Base-by-base conservation (phyloP, 2,329 filamentous ascomycete genomes). In the Cytospora leucostoma region DNA sequence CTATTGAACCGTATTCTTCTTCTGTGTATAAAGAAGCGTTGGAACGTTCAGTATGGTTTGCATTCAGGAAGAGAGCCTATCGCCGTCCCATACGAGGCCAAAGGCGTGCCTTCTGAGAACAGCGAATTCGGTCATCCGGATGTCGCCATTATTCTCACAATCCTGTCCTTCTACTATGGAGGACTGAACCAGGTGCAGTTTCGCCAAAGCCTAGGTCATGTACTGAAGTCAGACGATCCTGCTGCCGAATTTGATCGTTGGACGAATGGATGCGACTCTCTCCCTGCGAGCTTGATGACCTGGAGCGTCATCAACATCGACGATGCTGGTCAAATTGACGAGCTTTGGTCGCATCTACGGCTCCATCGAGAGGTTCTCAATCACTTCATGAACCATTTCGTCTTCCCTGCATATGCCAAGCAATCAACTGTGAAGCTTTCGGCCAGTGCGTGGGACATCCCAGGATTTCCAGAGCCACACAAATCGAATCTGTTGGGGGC, bases 81-180 rank as follows among this genome's bases (percentile, higher is more conserved):
- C 6, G 88, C 88, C 0, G 89, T 92, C 0, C 89, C 89, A 0
- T 92, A 82, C 56, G 79, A 84, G 12, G 86, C 86, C 0, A 91
- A 92, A 62, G 89, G 88, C 2, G 77, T 81, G 0, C 88, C 89
- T 0, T 82, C 81, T 0, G 81, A 84, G 0, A 80, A 84, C 7
- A 84, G 87, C 0, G 88, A 92, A 67, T 92, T 83, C 70, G 85
- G 86, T 0, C 88, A 92, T 66, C 87, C 88, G 0, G 81, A 92
- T 67, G 86, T 89, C 0, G 80, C 84, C 0, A 87, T 92, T 2
- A 38, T 86, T 0, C 76, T 92, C 1, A 92, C 88, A 0, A 87
- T 84, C 13, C 74, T 93, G 0, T 80, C 83, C 0, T 91, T 89
- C 68, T 92, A 92, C 68, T 88, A 91, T 56, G 72, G 77, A 1